These are phyloP conservation scores for Metschnikowia lachancei DNA, from an alignment of 805 yeast genomes.

Conservation along the genomic window DNA sequence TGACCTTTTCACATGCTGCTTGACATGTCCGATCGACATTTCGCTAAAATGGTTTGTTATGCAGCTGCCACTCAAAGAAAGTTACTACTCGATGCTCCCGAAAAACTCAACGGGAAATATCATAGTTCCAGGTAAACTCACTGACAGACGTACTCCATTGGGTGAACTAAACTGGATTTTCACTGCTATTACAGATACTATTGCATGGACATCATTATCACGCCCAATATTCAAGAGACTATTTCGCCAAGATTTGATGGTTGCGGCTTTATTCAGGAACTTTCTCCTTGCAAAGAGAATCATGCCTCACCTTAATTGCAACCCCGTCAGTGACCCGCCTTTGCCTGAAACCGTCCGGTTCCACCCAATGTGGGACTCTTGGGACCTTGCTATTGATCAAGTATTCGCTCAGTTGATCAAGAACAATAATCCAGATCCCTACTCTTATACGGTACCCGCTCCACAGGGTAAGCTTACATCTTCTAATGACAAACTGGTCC, in stretches of 20 bases:
- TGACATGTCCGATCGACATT: constrained; percentile 93
- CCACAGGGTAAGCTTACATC: background rate
- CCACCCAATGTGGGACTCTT: constrained; percentile 96
- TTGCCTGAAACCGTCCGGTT: constrained; percentile 76
- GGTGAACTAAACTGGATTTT: constrained; percentile 98
- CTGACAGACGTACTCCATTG: constrained; percentile 90
- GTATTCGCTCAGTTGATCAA: constrained; percentile 71
- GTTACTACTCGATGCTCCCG: constrained; percentile 47
- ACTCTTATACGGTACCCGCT: constrained; percentile 13
- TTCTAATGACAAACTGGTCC: background rate
- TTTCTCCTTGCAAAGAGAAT: constrained; percentile 88
- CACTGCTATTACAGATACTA: constrained; percentile 96
- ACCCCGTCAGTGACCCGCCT: constrained; percentile 91
- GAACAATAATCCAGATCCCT: constrained; percentile 29
- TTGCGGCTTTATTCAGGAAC: constrained; percentile 92
- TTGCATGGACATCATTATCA: constrained; percentile 93
- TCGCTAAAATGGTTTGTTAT: constrained; percentile 88
- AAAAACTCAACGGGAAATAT: constrained; percentile 53
- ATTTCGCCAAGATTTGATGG: constrained; percentile 93
- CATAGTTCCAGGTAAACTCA: constrained; percentile 82
- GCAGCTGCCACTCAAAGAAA: constrained; percentile 66
- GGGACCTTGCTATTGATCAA: constrained; percentile 97
- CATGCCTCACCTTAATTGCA: constrained; percentile 90
- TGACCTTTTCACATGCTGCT: constrained; percentile 90
- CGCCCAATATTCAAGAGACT: constrained; percentile 84